Conservation (phyloP, 352 stramenopile genomes). For the Globisporangium perplexum region DNA sequence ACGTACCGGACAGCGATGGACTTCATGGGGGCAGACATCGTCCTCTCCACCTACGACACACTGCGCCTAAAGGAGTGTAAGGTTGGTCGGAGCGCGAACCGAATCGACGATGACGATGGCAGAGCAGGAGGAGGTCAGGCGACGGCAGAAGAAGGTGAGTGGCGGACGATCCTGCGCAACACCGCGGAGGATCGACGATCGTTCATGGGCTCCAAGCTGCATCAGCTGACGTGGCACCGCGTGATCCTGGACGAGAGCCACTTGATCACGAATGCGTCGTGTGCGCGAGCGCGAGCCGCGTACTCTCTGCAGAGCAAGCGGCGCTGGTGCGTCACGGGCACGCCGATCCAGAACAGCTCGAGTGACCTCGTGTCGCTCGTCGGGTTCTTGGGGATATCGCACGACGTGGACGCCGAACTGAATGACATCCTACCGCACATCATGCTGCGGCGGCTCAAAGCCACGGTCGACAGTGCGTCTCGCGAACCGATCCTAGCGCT, state of each 20-base stretch:
- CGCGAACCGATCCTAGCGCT: conserved; percentile 53
- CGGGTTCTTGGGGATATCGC: conserved; percentile 75
- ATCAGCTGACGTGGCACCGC: conserved; percentile 77
- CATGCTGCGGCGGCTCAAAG: conserved; percentile 85
- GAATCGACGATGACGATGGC: conserved; percentile 8
- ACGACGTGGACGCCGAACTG: conserved; percentile 58
- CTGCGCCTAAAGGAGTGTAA: conserved; percentile 71
- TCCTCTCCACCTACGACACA: conserved; percentile 80
- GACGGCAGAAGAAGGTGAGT: conserved; percentile 6
- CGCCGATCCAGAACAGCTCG: conserved; percentile 85
- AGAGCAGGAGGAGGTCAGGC: background rate
- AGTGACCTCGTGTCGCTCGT: conserved; percentile 86
- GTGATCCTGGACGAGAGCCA: conserved; percentile 89
- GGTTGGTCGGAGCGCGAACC: conserved; percentile 19
- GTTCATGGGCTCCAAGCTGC: conserved; percentile 53
- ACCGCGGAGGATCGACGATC: conserved; percentile 10
- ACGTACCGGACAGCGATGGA: conserved; percentile 55
- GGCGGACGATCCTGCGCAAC: conserved; percentile 9
- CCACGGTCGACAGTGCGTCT: conserved; percentile 37
- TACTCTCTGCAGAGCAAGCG: conserved; percentile 63
- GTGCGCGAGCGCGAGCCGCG: conserved; percentile 49
- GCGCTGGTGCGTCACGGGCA: conserved; percentile 88
- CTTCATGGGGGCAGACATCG: conserved; percentile 76
- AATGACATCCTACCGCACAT: conserved; percentile 68
- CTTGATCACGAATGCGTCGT: conserved; percentile 83